Evolutionary conservation across 768 basidiomycete genomes (phyloP).

Genomic region (Serendipita indica): DNA sequence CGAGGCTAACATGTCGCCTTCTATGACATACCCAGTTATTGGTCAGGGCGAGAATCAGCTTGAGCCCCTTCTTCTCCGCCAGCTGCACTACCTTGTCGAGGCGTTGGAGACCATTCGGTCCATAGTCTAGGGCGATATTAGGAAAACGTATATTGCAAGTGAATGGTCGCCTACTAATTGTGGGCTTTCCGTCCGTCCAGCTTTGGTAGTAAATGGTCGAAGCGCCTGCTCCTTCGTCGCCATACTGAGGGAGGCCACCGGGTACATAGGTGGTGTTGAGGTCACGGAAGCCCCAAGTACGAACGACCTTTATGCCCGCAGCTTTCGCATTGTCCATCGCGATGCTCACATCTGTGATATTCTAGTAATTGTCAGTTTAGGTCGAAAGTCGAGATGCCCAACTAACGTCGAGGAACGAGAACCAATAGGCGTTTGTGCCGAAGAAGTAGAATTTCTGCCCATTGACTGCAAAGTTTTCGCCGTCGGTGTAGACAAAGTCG

Average conservation of each 20-base stretch:
- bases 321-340: slow-evolving; percentile 15
- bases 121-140: slow-evolving; percentile 9
- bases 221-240: slow-evolving; percentile 12
- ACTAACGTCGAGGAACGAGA: slow-evolving; percentile 9
- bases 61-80: slow-evolving; percentile 14
- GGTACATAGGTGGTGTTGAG: slow-evolving; percentile 13
- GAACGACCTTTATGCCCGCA: slow-evolving; percentile 11
- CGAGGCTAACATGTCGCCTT: neutral
- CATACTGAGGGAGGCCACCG: slow-evolving; percentile 13
- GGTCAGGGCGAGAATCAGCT: slow-evolving; percentile 15
- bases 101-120: slow-evolving; percentile 11
- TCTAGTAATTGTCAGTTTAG: neutral
- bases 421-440: slow-evolving; percentile 14
- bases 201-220: slow-evolving; percentile 13
- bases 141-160: neutral
- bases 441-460: slow-evolving; percentile 14
- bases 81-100: slow-evolving; percentile 15
- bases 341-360: slow-evolving; percentile 12
- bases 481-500: slow-evolving; percentile 10
- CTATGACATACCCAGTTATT: slow-evolving; percentile 13
- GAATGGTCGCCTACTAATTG: slow-evolving; percentile 9
- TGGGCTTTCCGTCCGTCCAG: slow-evolving; percentile 11
- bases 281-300: slow-evolving; percentile 15
- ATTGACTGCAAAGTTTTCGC: slow-evolving; percentile 10
- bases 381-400: neutral